Conservation (phyloP, 352 stramenopile genomes). For the Phytopythium delawarense region DNA sequence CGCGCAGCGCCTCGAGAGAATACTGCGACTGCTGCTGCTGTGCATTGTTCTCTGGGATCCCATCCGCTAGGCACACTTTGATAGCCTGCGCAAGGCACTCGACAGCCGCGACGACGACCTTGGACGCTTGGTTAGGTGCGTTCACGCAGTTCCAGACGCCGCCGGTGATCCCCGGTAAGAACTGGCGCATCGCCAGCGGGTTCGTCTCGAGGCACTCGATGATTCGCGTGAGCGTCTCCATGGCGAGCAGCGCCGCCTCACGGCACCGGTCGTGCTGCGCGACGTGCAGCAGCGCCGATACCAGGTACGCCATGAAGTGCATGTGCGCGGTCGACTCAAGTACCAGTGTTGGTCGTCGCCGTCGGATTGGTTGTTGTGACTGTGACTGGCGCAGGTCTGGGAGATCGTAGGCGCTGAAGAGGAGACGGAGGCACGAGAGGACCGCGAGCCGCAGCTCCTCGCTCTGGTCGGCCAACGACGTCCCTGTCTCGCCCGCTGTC, state of each 20-base stretch:
- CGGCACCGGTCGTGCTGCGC: slow-evolving; percentile 46
- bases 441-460: slow-evolving; percentile 63
- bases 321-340: slow-evolving; percentile 28
- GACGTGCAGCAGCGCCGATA: slow-evolving; percentile 59
- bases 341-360: slow-evolving; percentile 7
- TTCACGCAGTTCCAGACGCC: slow-evolving; percentile 63
- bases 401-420: slow-evolving; percentile 17
- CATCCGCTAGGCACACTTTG: not conserved
- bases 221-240: slow-evolving; percentile 38
- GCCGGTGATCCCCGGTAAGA: slow-evolving; percentile 63
- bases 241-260: slow-evolving; percentile 26
- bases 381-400: not conserved
- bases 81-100: slow-evolving; percentile 33
- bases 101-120: slow-evolving; percentile 56
- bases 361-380: slow-evolving; percentile 2
- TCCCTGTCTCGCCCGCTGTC: not conserved
- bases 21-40: slow-evolving; percentile 4
- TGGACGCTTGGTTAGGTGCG: slow-evolving; percentile 62
- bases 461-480: slow-evolving; percentile 16
- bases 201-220: slow-evolving; percentile 33
- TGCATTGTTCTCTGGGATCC: not conserved
- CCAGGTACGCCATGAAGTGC: slow-evolving; percentile 69
- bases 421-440: slow-evolving; percentile 32
- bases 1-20: slow-evolving; percentile 16
- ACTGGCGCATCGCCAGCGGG: slow-evolving; percentile 40